Evolutionary conservation across 257 asterid species (phyloP).

Genomic region (Solanum microdontum): DNA sequence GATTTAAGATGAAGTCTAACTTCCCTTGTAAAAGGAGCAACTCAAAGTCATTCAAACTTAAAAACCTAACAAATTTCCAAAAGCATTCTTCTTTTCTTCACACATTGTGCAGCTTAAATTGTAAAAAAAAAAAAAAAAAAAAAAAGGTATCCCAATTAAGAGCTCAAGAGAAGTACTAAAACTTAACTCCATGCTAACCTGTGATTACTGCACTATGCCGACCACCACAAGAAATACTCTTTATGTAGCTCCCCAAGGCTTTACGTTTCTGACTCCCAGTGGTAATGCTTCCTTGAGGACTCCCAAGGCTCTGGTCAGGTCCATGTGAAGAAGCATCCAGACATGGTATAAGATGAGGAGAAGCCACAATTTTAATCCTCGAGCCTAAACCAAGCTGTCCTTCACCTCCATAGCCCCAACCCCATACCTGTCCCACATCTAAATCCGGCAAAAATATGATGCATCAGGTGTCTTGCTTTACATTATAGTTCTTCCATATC

Average conservation of each 20-base stretch:
- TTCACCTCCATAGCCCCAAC: slow-evolving; percentile 96
- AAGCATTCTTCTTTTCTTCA: neutral
- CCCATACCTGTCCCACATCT: slow-evolving; percentile 94
- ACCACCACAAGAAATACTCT: slow-evolving; percentile 69
- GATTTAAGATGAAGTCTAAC: neutral
- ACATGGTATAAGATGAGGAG: slow-evolving; percentile 80
- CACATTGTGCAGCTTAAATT: neutral
- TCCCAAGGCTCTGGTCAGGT: slow-evolving; percentile 19
- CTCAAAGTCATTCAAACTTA: neutral
- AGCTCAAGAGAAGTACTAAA: neutral
- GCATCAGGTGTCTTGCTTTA: slow-evolving; percentile 58
- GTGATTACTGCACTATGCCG: slow-evolving; percentile 67
- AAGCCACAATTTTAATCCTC: slow-evolving; percentile 60
- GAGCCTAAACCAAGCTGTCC: slow-evolving; percentile 84
- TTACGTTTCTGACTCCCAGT: slow-evolving; percentile 14
- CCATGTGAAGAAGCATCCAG: slow-evolving; percentile 30
- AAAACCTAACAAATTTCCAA: neutral
- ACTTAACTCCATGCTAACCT: slow-evolving; percentile 27
- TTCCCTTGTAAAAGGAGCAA: neutral
- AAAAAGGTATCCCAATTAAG: neutral
- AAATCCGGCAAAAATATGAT: slow-evolving; percentile 51
- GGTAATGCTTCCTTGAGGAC: slow-evolving; percentile 19
- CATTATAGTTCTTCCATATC: slow-evolving; percentile 42
- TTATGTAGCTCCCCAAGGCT: slow-evolving; percentile 37
- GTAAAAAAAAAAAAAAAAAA: too few relatives aligned